phyloP scores from a whole-genome alignment of 2,329 filamentous ascomycete species.

The Blumeriella jaapii region DNA sequence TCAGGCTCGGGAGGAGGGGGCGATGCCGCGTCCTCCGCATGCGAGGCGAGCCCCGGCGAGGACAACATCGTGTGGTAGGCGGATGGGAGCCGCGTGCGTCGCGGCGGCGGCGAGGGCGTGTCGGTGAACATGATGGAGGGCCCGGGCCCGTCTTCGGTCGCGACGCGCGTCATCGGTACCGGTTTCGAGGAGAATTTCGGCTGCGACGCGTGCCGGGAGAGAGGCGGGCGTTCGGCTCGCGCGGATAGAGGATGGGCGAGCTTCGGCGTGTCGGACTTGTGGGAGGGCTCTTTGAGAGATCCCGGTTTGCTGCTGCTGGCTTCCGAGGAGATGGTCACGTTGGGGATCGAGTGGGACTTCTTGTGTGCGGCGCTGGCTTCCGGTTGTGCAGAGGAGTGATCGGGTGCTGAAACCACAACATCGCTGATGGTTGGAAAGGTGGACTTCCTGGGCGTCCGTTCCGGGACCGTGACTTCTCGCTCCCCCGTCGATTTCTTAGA shows the following conservation, averaged over 20 bases:
- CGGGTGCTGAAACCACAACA: conserved; percentile 3
- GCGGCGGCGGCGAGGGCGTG: conserved; percentile 23
- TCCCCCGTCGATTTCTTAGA: conserved; percentile 26
- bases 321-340: conserved; percentile 12
- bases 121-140: conserved; percentile 68
- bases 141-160: conserved; percentile 50
- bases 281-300: conserved; percentile 7
- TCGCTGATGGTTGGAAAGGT: conserved; percentile 1
- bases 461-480: conserved; percentile 20
- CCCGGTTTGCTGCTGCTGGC: conserved; percentile 8
- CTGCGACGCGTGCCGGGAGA: conserved; percentile 43
- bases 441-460: conserved; percentile 8
- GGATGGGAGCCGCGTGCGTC: conserved; percentile 18
- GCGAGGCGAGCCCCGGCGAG: conserved; percentile 13
- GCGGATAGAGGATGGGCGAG: conserved; percentile 24
- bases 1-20: background rate
- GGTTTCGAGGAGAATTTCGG: conserved; percentile 62
- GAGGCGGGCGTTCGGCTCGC: conserved; percentile 32
- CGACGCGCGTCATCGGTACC: conserved; percentile 58
- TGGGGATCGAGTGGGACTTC: conserved; percentile 12
- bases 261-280: background rate
- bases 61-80: conserved; percentile 16
- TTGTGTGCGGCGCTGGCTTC: conserved; percentile 4
- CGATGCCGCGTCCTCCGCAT: conserved; percentile 8
- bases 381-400: conserved; percentile 4